Conservation (phyloP, 441 rosid genomes). For the Mallotus repandus region DNA sequence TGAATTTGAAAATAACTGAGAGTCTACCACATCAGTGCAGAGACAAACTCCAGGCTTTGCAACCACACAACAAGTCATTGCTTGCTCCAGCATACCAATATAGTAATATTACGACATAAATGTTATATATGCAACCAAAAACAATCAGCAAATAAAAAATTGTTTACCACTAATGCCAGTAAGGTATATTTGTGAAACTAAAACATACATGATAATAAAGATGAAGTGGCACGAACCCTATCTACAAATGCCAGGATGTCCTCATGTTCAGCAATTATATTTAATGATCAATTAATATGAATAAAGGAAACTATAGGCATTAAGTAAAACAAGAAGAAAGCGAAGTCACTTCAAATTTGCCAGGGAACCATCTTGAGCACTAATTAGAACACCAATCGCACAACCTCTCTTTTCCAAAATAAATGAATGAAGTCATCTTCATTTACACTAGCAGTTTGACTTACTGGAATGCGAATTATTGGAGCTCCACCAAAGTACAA, state of each 20-base stretch:
- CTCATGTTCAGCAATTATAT: background rate
- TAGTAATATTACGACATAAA: background rate
- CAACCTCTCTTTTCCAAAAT: background rate
- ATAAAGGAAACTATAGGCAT: background rate
- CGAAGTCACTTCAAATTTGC: slow-evolving; percentile 9
- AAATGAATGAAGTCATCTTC: background rate
- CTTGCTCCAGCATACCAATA: background rate
- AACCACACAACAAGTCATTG: background rate
- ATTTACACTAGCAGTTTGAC: slow-evolving; percentile 27
- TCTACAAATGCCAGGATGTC: background rate
- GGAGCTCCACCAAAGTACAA: slow-evolving; percentile 85
- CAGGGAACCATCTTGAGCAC: background rate
- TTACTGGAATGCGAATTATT: slow-evolving; percentile 70
- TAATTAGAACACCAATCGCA: background rate
- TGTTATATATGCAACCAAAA: background rate
- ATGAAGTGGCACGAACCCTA: background rate
- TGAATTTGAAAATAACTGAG: no score
- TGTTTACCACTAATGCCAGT: background rate
- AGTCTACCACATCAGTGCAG: no score
- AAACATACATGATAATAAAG: background rate
- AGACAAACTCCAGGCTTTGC: no score
- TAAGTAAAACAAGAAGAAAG: background rate
- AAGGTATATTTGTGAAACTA: background rate
- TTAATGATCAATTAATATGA: background rate
- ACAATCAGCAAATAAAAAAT: background rate